Evolutionary conservation across 2,329 filamentous ascomycete genomes (phyloP).

Genomic region (Fusarium austroafricanum): DNA sequence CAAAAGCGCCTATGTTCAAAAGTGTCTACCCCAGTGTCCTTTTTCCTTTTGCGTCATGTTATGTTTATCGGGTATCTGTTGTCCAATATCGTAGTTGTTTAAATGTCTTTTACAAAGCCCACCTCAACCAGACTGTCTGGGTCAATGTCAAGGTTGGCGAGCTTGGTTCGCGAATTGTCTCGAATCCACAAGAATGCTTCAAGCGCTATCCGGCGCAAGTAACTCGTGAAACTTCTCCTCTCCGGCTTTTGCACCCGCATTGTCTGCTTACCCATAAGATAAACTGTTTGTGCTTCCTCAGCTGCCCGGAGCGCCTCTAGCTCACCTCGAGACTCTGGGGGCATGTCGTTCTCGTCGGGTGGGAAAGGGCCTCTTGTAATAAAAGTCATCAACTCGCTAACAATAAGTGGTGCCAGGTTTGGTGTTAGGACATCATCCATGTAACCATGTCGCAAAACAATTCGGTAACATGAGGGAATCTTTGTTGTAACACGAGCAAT

Average conservation of each 20-base stretch:
- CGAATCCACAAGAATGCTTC: conserved; percentile 71
- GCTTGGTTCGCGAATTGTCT: conserved; percentile 74
- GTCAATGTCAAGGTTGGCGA: conserved; percentile 65
- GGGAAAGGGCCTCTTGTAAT: conserved; percentile 53
- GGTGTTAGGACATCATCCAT: conserved; percentile 76
- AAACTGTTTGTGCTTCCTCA: conserved; percentile 62
- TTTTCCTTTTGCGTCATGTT: not conserved
- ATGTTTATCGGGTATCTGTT: conserved; percentile 21
- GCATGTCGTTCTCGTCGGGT: conserved; percentile 42
- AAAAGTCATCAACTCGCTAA: conserved; percentile 69
- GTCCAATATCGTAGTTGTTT: conserved; percentile 16
- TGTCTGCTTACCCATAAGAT: conserved; percentile 71
- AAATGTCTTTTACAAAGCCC: conserved; percentile 76
- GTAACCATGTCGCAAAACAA: conserved; percentile 78
- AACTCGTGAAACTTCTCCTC: conserved; percentile 49
- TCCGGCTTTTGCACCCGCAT: conserved; percentile 59
- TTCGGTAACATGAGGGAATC: conserved; percentile 73
- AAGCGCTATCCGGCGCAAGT: conserved; percentile 61
- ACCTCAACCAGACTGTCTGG: conserved; percentile 73
- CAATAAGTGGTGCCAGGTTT: conserved; percentile 66
- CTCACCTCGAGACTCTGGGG: conserved; percentile 51
- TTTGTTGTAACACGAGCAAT: conserved; percentile 55
- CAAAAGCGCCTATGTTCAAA: conserved; percentile 21
- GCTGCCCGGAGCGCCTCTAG: conserved; percentile 59
- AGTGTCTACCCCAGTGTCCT: conserved; percentile 8